Evolutionary conservation across 1,284 basidiomycete species (phyloP), one percentile per base, ranked within the genome.

Genomic region (Ganoderma leucocontextum): DNA sequence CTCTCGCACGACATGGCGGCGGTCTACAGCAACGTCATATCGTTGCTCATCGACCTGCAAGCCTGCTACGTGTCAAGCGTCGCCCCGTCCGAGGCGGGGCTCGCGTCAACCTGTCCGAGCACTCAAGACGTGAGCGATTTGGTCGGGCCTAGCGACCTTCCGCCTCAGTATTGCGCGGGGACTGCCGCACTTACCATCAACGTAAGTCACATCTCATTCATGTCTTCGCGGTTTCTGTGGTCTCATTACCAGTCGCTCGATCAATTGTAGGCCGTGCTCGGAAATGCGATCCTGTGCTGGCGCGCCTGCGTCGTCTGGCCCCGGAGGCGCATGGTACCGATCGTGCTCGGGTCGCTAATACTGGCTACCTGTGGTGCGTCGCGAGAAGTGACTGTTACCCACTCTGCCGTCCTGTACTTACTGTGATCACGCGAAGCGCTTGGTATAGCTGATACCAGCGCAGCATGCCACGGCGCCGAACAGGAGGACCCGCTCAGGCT

Each of bases 401-500:
- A 22, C 19, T 12, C n/a, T 5, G 22, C 29, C 2, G 29, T 29
- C 29, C 29, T 22, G 19, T 13, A 12, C 47, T 22, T 10, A 49
- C 22, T 25, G 8, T 10, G 47, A 10, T 22, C 8, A 49, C 22
- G 9, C 22, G 53, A 19, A 55, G 53, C 15, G 2, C 29, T 55
- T 9, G 53, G 53, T 19, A 35, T 55, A 33, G 29, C 53, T 10
- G 53, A 35, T 29, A 55, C 25, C 29, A 19, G 15, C 13, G 33
- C 25, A 3, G 52, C 29, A 25, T 52, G 47, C 47, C 47, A 5
- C 22, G 47, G 4, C n/a, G 47, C n/a, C n/a, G n/a, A 7, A 12
- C 13, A 35, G 53, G 53, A 55, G 53, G 13, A 55, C 53, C 53
- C 53, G 33, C 53, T 35, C 29, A 35, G 33, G 53, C 53, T 55